A percentile compares a stretch with the other conserved stretches of the same genome.
These are phyloP conservation scores for Lodderomyces orthopsilosis DNA, from an alignment of 1,139 yeast species.

Conservation along the genomic window DNA sequence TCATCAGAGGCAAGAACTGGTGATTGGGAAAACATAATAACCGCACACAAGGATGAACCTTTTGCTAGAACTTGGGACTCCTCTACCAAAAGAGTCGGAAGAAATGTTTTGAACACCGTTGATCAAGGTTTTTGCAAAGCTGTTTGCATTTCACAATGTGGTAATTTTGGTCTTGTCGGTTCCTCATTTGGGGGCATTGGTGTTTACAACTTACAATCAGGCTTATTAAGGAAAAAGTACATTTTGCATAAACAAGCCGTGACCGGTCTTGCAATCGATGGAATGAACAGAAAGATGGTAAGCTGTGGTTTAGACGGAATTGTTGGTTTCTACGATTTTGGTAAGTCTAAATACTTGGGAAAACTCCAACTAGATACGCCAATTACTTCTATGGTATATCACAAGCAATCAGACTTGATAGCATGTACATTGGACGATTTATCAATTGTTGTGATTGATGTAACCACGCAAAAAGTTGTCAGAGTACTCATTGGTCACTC, in stretches of 20 bases:
- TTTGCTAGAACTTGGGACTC: slow-evolving; percentile 94
- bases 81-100: slow-evolving; percentile 77
- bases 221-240: slow-evolving; percentile 64
- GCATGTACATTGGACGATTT: slow-evolving; percentile 88
- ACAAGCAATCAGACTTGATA: slow-evolving; percentile 76
- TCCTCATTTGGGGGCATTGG: slow-evolving; percentile 87
- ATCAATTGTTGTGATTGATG: slow-evolving; percentile 79
- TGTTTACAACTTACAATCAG: slow-evolving; percentile 89
- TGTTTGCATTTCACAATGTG: slow-evolving; percentile 86
- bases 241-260: slow-evolving; percentile 75
- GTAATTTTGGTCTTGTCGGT: slow-evolving; percentile 94
- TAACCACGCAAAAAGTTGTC: slow-evolving; percentile 74
- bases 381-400: slow-evolving; percentile 72
- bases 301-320: slow-evolving; percentile 87
- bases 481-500: slow-evolving; percentile 90
- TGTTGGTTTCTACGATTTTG: slow-evolving; percentile 85
- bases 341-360: slow-evolving; percentile 66
- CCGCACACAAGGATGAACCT: slow-evolving; percentile 81
- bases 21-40: slow-evolving; percentile 94
- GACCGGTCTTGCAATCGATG: slow-evolving; percentile 87
- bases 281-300: slow-evolving; percentile 84
- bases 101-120: slow-evolving; percentile 62
- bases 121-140: slow-evolving; percentile 83
- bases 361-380: slow-evolving; percentile 72
- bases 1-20: slow-evolving; percentile 78